These are phyloP conservation scores for Aspergillus vadensis DNA, from an alignment of 2,329 filamentous ascomycete genomes.

Conservation along the genomic window DNA sequence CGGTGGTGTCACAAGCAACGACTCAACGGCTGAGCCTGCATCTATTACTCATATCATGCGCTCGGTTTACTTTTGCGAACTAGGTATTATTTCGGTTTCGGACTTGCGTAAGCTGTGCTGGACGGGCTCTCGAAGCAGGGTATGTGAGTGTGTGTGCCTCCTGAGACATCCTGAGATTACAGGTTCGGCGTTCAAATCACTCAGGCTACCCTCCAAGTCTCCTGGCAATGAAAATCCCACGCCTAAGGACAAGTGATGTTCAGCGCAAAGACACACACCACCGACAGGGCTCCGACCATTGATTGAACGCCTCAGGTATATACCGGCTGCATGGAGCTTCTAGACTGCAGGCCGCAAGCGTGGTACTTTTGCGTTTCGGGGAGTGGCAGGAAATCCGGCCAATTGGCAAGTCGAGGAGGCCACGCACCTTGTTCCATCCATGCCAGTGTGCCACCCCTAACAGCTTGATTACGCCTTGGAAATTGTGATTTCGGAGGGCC, in stretches of 20 bases:
- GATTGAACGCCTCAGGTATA: constrained; percentile 6
- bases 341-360: constrained; percentile 8
- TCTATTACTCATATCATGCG: background rate
- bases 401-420: constrained; percentile 18
- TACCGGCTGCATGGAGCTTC: constrained; percentile 11
- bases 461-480: background rate
- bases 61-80: background rate
- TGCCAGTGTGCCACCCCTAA: background rate
- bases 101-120: constrained; percentile 7
- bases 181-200: constrained; percentile 3
- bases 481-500: background rate
- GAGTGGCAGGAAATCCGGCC: constrained; percentile 14
- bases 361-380: constrained; percentile 14
- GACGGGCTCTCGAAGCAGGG: background rate
- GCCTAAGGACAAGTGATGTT: constrained; percentile 1
- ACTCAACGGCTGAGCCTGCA: constrained; percentile 9
- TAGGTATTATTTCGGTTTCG: background rate
- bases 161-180: background rate
- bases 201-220: background rate
- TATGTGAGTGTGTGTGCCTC: background rate
- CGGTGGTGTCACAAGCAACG: background rate
- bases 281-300: background rate
- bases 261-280: constrained; percentile 3
- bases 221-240: background rate
- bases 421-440: constrained; percentile 23